Base-by-base conservation (phyloP, 805 yeast species). In the Candida alai region DNA sequence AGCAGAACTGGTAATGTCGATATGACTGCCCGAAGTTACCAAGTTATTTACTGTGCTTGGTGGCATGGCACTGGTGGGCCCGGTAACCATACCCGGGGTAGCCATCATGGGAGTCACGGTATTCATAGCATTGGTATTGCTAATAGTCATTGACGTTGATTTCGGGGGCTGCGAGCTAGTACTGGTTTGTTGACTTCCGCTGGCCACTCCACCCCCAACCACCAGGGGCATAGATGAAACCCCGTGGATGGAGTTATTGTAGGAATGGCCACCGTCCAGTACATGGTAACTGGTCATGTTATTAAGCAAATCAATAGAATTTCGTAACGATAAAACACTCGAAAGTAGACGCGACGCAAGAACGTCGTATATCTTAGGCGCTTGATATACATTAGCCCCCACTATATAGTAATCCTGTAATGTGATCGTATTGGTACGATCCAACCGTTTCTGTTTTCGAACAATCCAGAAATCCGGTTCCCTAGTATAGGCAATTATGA, bases 401-500 rank as follows among this genome's bases (percentile, higher is more conserved):
- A 88, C 78, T 30, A 90, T 81, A 56, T 85, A 90, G 59, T 84
- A 90, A 44, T 87, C 94, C 19, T 85, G 78, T 8, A 85, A 48
- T 0, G 80, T 68, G 9, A 65, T 64, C 5, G 79, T 75, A 22
- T 71, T 61, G n/a, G 38, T 41, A 32, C 30, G 40, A 31, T 39
- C 42, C 4, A 69, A 42, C 19, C 97, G 63, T 29, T 76, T 62
- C 54, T 90, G 97, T 52, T 89, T 88, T 37, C 94, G 70, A 7
- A 90, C 76, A 18, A 90, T 71, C 97, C 97, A 93, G 45, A 87
- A 76, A 49, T 87, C 96, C 0, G 97, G 97, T 46, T 89, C 97
- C 25, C 87, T 65, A 2, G 80, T 77, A 41, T 74, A 66, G 0
- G 79, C 79, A 6, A 93, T 70, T 2, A 85, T 77, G 49, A 85